phyloP scores from a whole-genome alignment of 2,329 filamentous ascomycete species.

The Colletotrichum sp. region DNA sequence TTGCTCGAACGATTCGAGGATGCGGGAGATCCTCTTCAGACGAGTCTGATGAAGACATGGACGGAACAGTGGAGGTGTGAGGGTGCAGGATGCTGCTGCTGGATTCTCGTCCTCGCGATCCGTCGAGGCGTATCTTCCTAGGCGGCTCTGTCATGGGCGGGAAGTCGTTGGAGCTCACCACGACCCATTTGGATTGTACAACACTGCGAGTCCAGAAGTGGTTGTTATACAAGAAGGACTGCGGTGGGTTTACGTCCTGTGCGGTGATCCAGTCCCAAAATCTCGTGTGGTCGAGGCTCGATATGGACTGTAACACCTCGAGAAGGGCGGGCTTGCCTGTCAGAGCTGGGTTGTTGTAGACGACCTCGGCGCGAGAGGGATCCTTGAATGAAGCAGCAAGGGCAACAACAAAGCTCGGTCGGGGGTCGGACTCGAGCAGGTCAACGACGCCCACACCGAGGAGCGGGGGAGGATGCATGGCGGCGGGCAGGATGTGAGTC shows the following conservation, averaged over 20 bases:
- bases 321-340: constrained; percentile 32
- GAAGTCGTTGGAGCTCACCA: constrained; percentile 44
- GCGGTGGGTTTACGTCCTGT: constrained; percentile 21
- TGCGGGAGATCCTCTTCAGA: constrained; percentile 1
- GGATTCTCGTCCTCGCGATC: constrained; percentile 22
- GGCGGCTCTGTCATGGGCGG: constrained; percentile 33
- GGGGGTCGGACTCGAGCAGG: constrained; percentile 45
- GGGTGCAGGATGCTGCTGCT: neutral
- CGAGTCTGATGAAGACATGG: neutral
- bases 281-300: constrained; percentile 32
- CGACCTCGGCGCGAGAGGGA: constrained; percentile 20
- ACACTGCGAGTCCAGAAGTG: constrained; percentile 41
- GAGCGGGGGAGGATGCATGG: constrained; percentile 22
- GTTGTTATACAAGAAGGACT: constrained; percentile 35
- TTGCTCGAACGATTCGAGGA: constrained; percentile 31
- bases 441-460: constrained; percentile 38
- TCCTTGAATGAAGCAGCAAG: constrained; percentile 17
- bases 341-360: constrained; percentile 45
- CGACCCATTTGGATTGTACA: constrained; percentile 38
- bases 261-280: constrained; percentile 46
- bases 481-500: neutral
- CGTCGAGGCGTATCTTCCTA: constrained; percentile 34
- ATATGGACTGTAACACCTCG: constrained; percentile 33
- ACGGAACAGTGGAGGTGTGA: neutral
- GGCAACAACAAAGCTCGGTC: constrained; percentile 45